These are phyloP conservation scores for Trichosporon asahii DNA, from an alignment of 1,284 basidiomycete genomes.

Conservation along the genomic window DNA sequence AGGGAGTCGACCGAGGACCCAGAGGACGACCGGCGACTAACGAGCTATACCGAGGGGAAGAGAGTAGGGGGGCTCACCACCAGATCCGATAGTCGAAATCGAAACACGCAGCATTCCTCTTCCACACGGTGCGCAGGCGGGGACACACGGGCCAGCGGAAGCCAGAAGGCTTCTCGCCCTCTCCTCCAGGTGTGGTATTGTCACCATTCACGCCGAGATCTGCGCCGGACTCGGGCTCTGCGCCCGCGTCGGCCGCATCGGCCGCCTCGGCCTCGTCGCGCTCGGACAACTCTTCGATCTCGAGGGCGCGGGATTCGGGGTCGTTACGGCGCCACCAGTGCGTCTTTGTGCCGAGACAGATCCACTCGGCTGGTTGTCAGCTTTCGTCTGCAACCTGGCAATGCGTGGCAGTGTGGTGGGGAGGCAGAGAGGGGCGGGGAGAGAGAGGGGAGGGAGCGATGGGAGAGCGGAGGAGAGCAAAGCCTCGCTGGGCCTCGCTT, in stretches of 20 bases:
- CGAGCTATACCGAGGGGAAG: not conserved
- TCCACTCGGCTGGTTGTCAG: not conserved
- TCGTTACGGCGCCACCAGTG: not conserved
- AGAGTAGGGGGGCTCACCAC: not conserved
- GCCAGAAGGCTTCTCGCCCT: not conserved
- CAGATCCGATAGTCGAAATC: not conserved
- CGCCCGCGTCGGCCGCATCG: not conserved
- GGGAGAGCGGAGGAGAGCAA: too few relatives aligned
- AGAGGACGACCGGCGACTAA: not conserved
- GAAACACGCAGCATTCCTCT: not conserved
- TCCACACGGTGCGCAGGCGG: not conserved
- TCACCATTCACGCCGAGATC: not conserved
- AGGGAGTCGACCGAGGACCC: not conserved
- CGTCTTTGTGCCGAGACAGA: not conserved
- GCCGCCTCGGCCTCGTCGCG: not conserved
- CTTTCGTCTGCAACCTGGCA: too few relatives aligned
- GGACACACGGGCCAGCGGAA: not conserved
- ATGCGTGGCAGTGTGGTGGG: too few relatives aligned
- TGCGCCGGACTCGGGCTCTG: not conserved
- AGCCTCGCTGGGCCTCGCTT: too few relatives aligned
- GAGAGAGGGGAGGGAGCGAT: too few relatives aligned
- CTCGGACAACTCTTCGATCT: not conserved
- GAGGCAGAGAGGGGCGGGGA: too few relatives aligned
- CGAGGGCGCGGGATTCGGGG: not conserved
- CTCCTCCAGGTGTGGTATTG: not conserved